Base-by-base conservation (phyloP, 805 yeast species). In the Blastobotrys americana region DNA sequence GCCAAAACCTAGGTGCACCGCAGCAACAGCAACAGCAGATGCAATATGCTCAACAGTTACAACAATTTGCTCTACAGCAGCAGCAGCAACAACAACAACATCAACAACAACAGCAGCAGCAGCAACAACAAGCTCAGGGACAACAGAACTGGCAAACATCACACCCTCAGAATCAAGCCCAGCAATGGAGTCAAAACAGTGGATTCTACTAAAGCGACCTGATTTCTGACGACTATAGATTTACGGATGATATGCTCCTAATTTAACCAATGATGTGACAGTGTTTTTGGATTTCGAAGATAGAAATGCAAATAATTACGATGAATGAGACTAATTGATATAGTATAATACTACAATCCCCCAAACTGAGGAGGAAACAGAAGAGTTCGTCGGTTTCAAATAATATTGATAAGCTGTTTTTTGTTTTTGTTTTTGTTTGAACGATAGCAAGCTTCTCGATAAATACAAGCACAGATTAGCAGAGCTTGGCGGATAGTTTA, bases 61-160 rank as follows among this genome's bases (percentile, higher is more conserved):
- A 37, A 5, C 45, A 35, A 25, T 16, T 16, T 5, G 43, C 34
- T n/a, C 44, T 28, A 15, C 44, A 41, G 3, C 28, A 13, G 6
- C 44, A 41, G 33, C 25, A 17, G 19, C 40, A 19, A 3, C 25
- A 28, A 15, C 34, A n/a, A 28, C 37, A 37, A 3, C 31, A 39
- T 19, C 21, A 34, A 37, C 49, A 41, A 28, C 63, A 57, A 34
- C 47, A 47, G 34, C 46, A 46, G n/a, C 60, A 52, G 49, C 55
- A 49, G 18, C 37, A 34, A 10, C 37, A 34, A 10, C 47, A 53
- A 40, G 47, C 46, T 33, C 48, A 48, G 35, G 42, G 31, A 18
- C 42, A 42, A 15, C 43, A 37, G 33, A 47, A 45, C 37, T 54
- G 46, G 31, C 56, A 45, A 47, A 41, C 49, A 36, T 28, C 18